phyloP scores from a whole-genome alignment of 179 eudicot species.

The Silene noctiflora region DNA sequence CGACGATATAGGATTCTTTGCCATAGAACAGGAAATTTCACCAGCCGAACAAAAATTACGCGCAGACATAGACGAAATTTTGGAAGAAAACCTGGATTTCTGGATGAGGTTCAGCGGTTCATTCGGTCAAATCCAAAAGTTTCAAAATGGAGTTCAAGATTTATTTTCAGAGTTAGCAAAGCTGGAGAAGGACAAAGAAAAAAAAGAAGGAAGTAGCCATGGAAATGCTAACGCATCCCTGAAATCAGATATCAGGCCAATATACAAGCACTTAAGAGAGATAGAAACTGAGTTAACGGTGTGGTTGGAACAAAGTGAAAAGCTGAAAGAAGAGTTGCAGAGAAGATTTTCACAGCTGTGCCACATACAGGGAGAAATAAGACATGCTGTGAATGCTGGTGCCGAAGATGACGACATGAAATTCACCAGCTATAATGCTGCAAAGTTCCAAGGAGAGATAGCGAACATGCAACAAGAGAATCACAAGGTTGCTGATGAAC shows the following conservation, averaged over 20 bases:
- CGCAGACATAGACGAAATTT: conserved; percentile 57
- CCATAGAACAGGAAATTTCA: conserved; percentile 37
- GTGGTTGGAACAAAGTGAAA: conserved; percentile 62
- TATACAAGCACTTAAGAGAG: conserved; percentile 76
- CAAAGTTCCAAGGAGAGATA: conserved; percentile 85
- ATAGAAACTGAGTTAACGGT: conserved; percentile 57
- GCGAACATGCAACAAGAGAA: conserved; percentile 94
- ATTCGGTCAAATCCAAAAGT: conserved; percentile 67
- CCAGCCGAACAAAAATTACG: conserved; percentile 63
- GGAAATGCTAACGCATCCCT: conserved; percentile 26
- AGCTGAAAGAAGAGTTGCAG: conserved; percentile 64
- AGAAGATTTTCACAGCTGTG: conserved; percentile 58
- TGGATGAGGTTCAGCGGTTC: conserved; percentile 78
- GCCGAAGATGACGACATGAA: conserved; percentile 65
- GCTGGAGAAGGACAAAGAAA: conserved; percentile 40
- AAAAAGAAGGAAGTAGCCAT: conserved; percentile 40
- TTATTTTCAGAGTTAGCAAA: conserved; percentile 49
- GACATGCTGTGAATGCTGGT: conserved; percentile 52
- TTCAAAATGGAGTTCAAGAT: conserved; percentile 56
- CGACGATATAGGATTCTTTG: conserved; percentile 35
- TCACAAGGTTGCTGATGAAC: conserved; percentile 67
- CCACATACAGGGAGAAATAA: conserved; percentile 61
- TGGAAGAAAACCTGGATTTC: conserved; percentile 79
- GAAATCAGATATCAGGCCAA: conserved; percentile 61
- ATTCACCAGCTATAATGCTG: conserved; percentile 76